phyloP scores from a whole-genome alignment of 176 grass and related monocot species.

The Aegilops bicornis region DNA sequence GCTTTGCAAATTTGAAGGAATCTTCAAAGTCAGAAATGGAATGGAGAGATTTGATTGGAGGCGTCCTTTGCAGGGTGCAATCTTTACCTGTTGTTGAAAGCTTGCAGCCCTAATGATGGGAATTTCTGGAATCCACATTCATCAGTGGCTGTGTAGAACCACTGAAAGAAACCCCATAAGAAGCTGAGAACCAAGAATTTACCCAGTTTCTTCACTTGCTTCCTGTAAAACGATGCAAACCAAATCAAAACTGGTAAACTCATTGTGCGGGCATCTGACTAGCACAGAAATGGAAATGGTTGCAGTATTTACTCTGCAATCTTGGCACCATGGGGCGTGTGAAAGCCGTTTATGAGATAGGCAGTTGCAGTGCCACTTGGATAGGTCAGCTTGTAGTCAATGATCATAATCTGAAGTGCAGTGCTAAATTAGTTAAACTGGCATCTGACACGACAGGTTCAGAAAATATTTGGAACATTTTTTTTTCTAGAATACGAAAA shows the following conservation, averaged over 20 bases:
- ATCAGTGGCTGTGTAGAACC: constrained; percentile 60
- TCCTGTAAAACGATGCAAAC: constrained; percentile 18
- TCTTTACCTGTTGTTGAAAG: constrained; percentile 33
- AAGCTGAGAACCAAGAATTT: constrained; percentile 46
- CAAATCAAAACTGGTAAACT: background rate
- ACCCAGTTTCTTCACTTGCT: constrained; percentile 53
- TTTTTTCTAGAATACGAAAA: too few species aligned
- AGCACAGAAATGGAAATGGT: background rate
- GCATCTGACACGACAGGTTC: background rate
- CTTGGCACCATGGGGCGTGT: constrained; percentile 51
- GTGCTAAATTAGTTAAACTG: constrained; percentile 18
- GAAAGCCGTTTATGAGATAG: constrained; percentile 61
- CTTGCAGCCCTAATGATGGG: constrained; percentile 48
- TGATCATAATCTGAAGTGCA: constrained; percentile 55
- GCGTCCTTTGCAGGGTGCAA: background rate
- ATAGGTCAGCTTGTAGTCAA: constrained; percentile 73
- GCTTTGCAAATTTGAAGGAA: background rate
- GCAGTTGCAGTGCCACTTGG: constrained; percentile 68
- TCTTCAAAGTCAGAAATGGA: background rate
- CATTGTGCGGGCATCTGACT: background rate
- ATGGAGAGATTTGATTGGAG: background rate
- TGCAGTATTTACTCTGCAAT: constrained; percentile 47
- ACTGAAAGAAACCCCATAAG: constrained; percentile 66
- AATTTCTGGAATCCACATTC: constrained; percentile 47
- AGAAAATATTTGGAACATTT: background rate